These are phyloP conservation scores for Chimonanthus salicifolius DNA, from an alignment of 164 flowering plant genomes.

Conservation along the genomic window DNA sequence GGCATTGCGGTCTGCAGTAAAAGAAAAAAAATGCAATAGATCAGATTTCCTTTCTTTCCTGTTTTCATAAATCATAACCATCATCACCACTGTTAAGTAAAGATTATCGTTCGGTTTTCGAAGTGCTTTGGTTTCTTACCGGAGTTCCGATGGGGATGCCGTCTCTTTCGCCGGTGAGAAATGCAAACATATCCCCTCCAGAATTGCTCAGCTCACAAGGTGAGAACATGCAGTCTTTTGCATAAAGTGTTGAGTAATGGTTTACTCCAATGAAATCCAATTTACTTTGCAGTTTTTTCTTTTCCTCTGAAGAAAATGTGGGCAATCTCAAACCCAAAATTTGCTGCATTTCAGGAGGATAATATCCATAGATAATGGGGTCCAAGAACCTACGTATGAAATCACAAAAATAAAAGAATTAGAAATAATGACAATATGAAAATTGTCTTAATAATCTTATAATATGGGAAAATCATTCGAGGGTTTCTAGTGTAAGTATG, in stretches of 20 bases:
- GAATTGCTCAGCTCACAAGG: not conserved
- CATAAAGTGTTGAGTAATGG: constrained; percentile 15
- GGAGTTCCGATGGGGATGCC: constrained; percentile 18
- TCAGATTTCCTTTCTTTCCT: not conserved
- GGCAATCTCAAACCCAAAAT: constrained; percentile 24
- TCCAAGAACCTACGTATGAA: constrained; percentile 28
- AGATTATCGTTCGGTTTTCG: too few relatives aligned
- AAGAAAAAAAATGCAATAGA: not conserved
- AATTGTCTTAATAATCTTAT: too few relatives aligned
- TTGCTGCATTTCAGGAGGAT: constrained; percentile 34
- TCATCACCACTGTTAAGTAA: not conserved
- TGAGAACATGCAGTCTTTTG: constrained; percentile 18
- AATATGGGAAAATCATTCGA: too few relatives aligned
- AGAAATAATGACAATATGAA: too few relatives aligned
- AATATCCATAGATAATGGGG: constrained; percentile 35
- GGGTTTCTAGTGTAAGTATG: too few relatives aligned
- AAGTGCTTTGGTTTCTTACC: constrained; percentile 1
- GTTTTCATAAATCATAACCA: not conserved
- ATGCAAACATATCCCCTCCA: not conserved
- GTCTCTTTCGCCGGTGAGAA: constrained; percentile 8
- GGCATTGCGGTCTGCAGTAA: constrained; percentile 12
- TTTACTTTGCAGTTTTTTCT: constrained; percentile 14
- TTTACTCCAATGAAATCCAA: constrained; percentile 36
- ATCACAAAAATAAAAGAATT: not conserved
- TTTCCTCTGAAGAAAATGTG: constrained; percentile 22